Percentiles rank a stretch among this genome's conserved stretches.
Evolutionary conservation across 2,329 filamentous ascomycete species (phyloP).

Genomic region (Fusarium sublunatum): DNA sequence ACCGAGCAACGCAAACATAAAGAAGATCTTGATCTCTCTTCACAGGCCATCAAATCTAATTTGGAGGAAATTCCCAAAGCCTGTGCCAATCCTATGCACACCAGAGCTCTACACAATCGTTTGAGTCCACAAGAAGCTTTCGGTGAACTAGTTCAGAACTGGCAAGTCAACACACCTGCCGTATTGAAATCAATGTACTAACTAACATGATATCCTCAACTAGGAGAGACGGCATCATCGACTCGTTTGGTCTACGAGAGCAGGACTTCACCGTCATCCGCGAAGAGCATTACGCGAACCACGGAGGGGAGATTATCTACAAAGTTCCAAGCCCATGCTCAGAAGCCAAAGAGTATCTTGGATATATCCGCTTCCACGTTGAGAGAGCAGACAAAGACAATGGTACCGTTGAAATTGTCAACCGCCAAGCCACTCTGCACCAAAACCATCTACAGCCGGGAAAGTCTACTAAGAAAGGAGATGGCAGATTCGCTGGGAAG

Average conservation of each 20-base stretch:
- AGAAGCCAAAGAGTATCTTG: constrained; percentile 38
- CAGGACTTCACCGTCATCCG: too few relatives aligned
- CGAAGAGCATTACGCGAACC: too few relatives aligned
- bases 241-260: too few relatives aligned
- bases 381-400: constrained; percentile 11
- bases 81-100: too few relatives aligned
- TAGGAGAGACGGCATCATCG: constrained; percentile 49
- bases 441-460: constrained; percentile 47
- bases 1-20: too few relatives aligned
- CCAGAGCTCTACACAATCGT: constrained; percentile 14
- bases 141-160: constrained; percentile 51
- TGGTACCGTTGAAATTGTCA: constrained; percentile 48
- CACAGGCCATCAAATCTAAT: too few relatives aligned
- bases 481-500: constrained; percentile 26
- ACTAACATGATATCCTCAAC: not conserved
- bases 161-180: constrained; percentile 30
- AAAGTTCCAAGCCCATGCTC: constrained; percentile 23
- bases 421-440: constrained; percentile 44
- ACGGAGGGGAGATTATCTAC: too few relatives aligned
- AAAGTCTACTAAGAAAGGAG: not conserved
- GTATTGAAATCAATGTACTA: not conserved
- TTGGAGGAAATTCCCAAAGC: too few relatives aligned
- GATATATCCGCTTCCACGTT: constrained; percentile 46
- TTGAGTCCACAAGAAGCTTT: constrained; percentile 45
- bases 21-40: too few relatives aligned